phyloP scores from a whole-genome alignment of 306 rosid species.

The Cicer pinnatifidum region DNA sequence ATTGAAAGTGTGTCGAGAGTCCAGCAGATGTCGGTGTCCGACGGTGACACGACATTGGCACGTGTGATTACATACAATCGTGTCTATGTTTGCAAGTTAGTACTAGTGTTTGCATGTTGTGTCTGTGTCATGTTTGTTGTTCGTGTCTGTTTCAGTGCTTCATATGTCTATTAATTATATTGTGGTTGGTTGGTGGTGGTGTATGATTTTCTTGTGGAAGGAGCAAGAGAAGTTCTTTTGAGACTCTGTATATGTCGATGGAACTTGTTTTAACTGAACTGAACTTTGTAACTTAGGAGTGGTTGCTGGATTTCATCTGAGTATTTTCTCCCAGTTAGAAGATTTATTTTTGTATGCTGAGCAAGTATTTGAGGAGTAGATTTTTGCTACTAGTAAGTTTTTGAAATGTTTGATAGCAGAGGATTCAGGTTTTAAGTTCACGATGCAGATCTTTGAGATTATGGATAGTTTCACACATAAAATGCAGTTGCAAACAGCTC shows the following conservation, averaged over 20 bases:
- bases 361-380: neutral
- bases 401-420: neutral
- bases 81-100: neutral
- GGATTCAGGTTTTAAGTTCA: neutral
- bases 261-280: neutral
- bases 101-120: neutral
- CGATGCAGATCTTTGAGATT: neutral
- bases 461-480: neutral
- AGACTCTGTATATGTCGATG: neutral
- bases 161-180: neutral
- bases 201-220: conserved; percentile 33
- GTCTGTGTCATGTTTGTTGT: neutral
- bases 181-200: neutral
- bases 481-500: neutral
- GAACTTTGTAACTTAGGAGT: neutral
- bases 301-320: neutral
- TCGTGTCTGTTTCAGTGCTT: neutral
- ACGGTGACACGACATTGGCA: neutral
- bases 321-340: neutral
- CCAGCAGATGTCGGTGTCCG: neutral
- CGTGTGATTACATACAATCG: neutral
- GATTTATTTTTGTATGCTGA: neutral
- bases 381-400: neutral
- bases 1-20: neutral
- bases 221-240: neutral